Conservation (phyloP, 768 basidiomycete genomes). For the Amanita inopinata region DNA sequence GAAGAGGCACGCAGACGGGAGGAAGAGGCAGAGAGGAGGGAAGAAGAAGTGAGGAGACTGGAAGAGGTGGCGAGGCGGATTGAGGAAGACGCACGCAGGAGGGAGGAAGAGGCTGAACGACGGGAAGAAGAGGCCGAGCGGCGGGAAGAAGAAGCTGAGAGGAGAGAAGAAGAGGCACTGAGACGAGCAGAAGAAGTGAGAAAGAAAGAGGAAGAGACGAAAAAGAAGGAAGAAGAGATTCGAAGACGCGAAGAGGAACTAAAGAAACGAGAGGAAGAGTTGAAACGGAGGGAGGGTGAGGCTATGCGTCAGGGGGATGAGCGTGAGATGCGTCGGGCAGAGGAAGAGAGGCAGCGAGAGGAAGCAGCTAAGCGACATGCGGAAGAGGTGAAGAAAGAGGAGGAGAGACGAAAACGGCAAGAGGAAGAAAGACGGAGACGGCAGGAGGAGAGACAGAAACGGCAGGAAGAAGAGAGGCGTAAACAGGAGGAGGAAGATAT, state of each 20-base stretch:
- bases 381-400: constrained; percentile 13
- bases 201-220: constrained; percentile 14
- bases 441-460: constrained; percentile 9
- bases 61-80: constrained; percentile 16
- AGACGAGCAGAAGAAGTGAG: constrained; percentile 17
- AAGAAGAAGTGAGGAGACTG: constrained; percentile 7
- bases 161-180: constrained; percentile 14
- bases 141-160: constrained; percentile 21
- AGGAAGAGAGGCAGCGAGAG: constrained; percentile 2
- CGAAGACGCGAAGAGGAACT: constrained; percentile 8
- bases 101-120: constrained; percentile 21
- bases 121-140: constrained; percentile 28
- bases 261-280: constrained; percentile 10
- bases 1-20: constrained; percentile 4
- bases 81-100: constrained; percentile 16
- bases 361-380: not conserved
- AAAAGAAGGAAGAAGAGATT: constrained; percentile 17
- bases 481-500: constrained; percentile 8
- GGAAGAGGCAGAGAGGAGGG: constrained; percentile 4
- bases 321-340: not conserved
- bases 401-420: constrained; percentile 20
- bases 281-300: constrained; percentile 11
- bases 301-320: not conserved
- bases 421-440: constrained; percentile 11
- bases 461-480: constrained; percentile 12